Base-by-base conservation (phyloP, 2,329 filamentous ascomycete species). In the Leptographium lundbergii region DNA sequence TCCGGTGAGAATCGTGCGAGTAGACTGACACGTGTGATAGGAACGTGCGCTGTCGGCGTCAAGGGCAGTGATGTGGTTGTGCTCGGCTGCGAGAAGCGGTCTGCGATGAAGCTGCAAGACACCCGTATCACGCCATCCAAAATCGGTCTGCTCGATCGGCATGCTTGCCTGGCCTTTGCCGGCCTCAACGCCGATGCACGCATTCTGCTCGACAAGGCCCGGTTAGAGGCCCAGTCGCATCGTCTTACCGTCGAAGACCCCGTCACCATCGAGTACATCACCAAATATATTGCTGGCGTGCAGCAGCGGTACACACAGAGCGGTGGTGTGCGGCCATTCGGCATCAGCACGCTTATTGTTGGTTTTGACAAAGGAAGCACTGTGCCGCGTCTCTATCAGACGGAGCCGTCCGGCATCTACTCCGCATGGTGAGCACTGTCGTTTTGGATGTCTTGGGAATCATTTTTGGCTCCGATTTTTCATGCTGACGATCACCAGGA, bases 221-320 rank as follows among this genome's bases (percentile, higher is more conserved):
- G 95, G 67, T 78, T 97, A 74, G 94, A 99, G 78, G 92, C 94
- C 55, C 94, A 99, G 77, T 96, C 91, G 67, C 94, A 99, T 78
- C 88, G 94, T 64, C 80, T 99, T 67, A 97, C 94, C 5, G 91
- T 99, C 61, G 94, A 99, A 73, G 95, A 99, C 72, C 92, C 94
- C 59, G 90, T 95, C 65, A 92, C 89, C 63, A 95, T 99, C 74
- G 94, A 99, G 77, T 99, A 99, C 81, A 96, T 99, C 71, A 97
- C 94, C 69, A 97, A 99, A 79, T 96, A 97, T 70, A 88, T 99
- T 64, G 94, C 94, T 58, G 89, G 92, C 60, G 94, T 99, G 66
- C 94, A 99, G 80, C 94, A 99, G 80, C 85, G 91, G 74, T 99
- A 99, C 81, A 99, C 94, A 54, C 94, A 99, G 80, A 95, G 91